phyloP scores from a whole-genome alignment of 2,329 filamentous ascomycete genomes.

The Fusarium sp. region DNA sequence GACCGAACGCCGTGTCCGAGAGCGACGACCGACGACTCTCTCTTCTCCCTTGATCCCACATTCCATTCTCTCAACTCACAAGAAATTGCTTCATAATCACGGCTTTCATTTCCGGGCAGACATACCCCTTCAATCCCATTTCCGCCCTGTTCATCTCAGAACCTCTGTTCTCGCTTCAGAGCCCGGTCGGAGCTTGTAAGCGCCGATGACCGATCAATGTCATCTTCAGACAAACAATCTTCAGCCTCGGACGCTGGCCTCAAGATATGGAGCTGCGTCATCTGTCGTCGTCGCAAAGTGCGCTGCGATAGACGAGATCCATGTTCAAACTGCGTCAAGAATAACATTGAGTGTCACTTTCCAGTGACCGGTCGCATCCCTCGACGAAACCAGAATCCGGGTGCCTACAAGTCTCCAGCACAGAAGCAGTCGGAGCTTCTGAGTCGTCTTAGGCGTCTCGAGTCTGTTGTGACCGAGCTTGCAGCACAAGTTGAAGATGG shows the following conservation, averaged over 20 bases:
- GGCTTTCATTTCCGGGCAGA: neutral
- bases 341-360: constrained; percentile 46
- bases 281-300: constrained; percentile 48
- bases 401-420: constrained; percentile 32
- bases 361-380: constrained; percentile 49
- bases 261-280: constrained; percentile 49
- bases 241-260: constrained; percentile 28
- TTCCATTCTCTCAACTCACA: neutral
- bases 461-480: constrained; percentile 48
- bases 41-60: neutral
- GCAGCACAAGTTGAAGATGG: constrained; percentile 47
- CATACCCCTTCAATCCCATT: neutral
- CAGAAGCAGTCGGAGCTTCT: constrained; percentile 49
- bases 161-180: neutral
- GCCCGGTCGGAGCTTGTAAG: constrained; percentile 21
- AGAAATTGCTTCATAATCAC: neutral
- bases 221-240: constrained; percentile 7
- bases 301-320: constrained; percentile 48
- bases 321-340: constrained; percentile 44
- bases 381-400: constrained; percentile 37
- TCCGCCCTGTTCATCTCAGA: neutral
- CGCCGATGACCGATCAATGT: constrained; percentile 36
- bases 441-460: constrained; percentile 44
- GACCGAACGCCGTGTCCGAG: constrained; percentile 49
- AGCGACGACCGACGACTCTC: constrained; percentile 29